Conservation (phyloP, 2,329 filamentous ascomycete species). For the Trichoderma afroharzianum region DNA sequence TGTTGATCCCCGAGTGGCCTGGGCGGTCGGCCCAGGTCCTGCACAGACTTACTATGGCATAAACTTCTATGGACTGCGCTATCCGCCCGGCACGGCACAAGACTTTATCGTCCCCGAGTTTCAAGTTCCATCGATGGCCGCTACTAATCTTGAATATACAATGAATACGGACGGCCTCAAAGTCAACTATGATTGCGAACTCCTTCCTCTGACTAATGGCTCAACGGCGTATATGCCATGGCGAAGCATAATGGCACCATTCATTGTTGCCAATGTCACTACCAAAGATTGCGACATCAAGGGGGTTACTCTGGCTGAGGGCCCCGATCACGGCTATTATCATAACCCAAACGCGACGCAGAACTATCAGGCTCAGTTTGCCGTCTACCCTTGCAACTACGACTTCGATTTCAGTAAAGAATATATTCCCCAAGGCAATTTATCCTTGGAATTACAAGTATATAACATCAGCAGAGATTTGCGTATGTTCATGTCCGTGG, state of each 20-base stretch:
- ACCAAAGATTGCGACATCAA: conserved; percentile 25
- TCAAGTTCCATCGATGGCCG: not conserved
- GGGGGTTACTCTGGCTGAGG: conserved; percentile 24
- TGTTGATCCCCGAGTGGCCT: not conserved
- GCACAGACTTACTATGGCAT: conserved; percentile 7
- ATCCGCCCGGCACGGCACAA: not conserved
- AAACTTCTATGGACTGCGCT: conserved; percentile 4
- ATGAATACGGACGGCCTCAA: conserved; percentile 23
- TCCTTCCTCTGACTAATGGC: conserved; percentile 24
- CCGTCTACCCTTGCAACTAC: conserved; percentile 26
- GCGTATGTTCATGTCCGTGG: conserved; percentile 3
- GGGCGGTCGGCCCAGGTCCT: not conserved
- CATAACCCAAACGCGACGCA: conserved; percentile 26
- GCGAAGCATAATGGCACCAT: conserved; percentile 23
- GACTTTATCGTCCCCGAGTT: conserved; percentile 1
- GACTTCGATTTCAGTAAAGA: conserved; percentile 25
- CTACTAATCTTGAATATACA: not conserved
- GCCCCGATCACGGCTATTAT: conserved; percentile 25
- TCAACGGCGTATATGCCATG: conserved; percentile 22
- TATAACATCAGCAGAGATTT: not conserved
- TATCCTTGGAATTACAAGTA: not conserved
- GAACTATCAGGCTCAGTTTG: conserved; percentile 26
- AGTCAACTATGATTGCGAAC: conserved; percentile 25
- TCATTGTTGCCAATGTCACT: conserved; percentile 25
- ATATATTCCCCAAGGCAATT: conserved; percentile 15